These are phyloP conservation scores for Colletotrichum destructivum DNA, from an alignment of 2,329 filamentous ascomycete species.

Conservation along the genomic window DNA sequence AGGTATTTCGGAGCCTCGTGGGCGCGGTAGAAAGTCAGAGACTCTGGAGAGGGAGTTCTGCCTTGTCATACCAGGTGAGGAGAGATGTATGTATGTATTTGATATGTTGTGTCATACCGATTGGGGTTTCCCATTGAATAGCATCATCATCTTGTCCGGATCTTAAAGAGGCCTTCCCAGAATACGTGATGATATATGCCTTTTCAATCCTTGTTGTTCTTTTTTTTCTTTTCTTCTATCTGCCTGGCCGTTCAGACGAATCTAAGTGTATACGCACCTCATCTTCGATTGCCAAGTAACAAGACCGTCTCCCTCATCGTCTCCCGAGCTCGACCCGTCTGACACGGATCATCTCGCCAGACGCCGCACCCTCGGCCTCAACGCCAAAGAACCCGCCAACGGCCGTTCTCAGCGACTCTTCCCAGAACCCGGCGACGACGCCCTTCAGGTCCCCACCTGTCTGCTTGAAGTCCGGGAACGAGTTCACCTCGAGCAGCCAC, in stretches of 20 bases:
- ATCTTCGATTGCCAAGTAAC: no score
- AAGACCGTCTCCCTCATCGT: conserved; percentile 47
- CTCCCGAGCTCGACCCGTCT: conserved; percentile 68
- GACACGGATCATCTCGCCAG: conserved; percentile 63
- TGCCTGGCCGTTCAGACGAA: background rate
- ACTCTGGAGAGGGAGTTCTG: no score
- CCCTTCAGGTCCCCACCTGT: conserved; percentile 82
- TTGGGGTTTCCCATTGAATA: background rate
- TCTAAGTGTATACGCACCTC: no score
- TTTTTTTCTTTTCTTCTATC: no score
- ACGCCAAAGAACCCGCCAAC: conserved; percentile 77
- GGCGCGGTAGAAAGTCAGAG: background rate
- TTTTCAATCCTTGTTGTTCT: no score
- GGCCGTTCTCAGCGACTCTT: conserved; percentile 77
- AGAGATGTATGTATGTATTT: no score
- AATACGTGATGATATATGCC: no score
- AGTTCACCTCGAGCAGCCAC: conserved; percentile 93
- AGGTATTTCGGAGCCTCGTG: background rate
- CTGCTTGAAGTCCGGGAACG: conserved; percentile 96
- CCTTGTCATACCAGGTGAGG: background rate
- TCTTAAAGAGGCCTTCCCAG: no score
- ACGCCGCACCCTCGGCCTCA: conserved; percentile 43
- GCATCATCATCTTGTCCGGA: no score
- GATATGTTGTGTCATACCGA: background rate
- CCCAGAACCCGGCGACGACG: conserved; percentile 84